Base-by-base conservation (phyloP, 2,329 filamentous ascomycete genomes). In the Laburnicola sp. region DNA sequence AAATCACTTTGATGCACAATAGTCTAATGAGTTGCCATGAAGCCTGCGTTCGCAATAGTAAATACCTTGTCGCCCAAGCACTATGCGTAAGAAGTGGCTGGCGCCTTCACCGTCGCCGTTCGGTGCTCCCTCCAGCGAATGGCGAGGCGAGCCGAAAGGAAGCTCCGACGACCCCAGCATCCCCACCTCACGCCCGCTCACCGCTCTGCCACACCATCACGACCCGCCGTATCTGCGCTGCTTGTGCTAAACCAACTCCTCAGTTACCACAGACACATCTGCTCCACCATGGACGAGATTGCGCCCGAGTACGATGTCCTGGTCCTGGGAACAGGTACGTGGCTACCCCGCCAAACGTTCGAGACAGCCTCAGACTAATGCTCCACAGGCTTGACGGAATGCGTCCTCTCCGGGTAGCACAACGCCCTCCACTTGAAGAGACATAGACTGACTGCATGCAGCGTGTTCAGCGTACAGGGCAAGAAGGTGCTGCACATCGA, bases 401-500 rank as follows among this genome's bases (percentile, higher is more conserved):
- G 94, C 80, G 94, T 99, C 73, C 89, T 99, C 66, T 97, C 93
- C 74, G 94, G 93, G 91, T 96, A 88, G 60, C 48, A 60, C 63
- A 47, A 31, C n/a, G 22, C 52, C 48, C 51, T 38, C n/a, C 36
- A 9, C 11, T 23, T 30, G 32, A 32, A 31, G 41, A 27, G 39
- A 39, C 41, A 26, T 26, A 21, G 49, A 22, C 60, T 65, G 36
- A 66, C 64, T 42, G 26, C 28, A 34, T 50, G 60, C 68, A 91
- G 92, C 77, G 92, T 99, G 56, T 80, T 97, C 73, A 96, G 91
- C 80, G 93, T 97, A 69, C 97, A 97, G 82, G 93, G 93, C 76
- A 93, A 96, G 83, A 97, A 97, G 82, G 94, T 99, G 71, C 84
- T 99, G 61, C 94, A 99, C 80, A 96, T 99, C 75, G 94, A 97